Evolutionary conservation across 2,329 filamentous ascomycete genomes (phyloP).

Genomic region (Macrophomina tecta): DNA sequence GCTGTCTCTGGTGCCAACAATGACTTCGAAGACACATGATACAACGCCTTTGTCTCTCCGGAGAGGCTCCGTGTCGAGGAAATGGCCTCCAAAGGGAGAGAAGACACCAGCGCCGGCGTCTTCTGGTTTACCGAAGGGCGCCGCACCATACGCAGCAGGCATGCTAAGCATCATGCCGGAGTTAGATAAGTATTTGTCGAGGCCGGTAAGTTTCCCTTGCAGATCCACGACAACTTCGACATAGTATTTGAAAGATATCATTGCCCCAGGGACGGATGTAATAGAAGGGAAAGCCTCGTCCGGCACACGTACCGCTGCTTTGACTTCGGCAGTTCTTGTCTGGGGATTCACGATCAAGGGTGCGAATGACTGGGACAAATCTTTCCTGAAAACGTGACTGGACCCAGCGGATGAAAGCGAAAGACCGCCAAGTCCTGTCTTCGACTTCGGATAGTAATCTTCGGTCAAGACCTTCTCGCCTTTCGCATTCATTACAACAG

Average conservation of each 20-base stretch:
- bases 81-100: constrained; percentile 67
- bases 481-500: constrained; percentile 66
- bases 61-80: constrained; percentile 86
- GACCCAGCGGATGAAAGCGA: constrained; percentile 86
- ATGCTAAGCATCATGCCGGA: constrained; percentile 57
- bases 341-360: constrained; percentile 86
- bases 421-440: constrained; percentile 83
- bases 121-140: constrained; percentile 40
- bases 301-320: constrained; percentile 82
- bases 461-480: constrained; percentile 75
- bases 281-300: constrained; percentile 94
- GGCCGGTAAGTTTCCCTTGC: constrained; percentile 81
- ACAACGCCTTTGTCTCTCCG: constrained; percentile 92
- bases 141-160: constrained; percentile 49
- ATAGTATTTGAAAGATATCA: constrained; percentile 95
- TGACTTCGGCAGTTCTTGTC: constrained; percentile 79
- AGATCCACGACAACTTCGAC: constrained; percentile 92
- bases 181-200: constrained; percentile 68
- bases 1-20: constrained; percentile 86
- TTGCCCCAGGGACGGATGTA: constrained; percentile 82
- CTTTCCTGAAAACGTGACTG: constrained; percentile 93
- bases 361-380: constrained; percentile 85
- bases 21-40: constrained; percentile 80
- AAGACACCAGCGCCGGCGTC: constrained; percentile 51
- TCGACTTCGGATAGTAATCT: constrained; percentile 85